These are phyloP conservation scores for Scheffersomyces stambukii DNA, from an alignment of 1,139 yeast species.

Conservation along the genomic window DNA sequence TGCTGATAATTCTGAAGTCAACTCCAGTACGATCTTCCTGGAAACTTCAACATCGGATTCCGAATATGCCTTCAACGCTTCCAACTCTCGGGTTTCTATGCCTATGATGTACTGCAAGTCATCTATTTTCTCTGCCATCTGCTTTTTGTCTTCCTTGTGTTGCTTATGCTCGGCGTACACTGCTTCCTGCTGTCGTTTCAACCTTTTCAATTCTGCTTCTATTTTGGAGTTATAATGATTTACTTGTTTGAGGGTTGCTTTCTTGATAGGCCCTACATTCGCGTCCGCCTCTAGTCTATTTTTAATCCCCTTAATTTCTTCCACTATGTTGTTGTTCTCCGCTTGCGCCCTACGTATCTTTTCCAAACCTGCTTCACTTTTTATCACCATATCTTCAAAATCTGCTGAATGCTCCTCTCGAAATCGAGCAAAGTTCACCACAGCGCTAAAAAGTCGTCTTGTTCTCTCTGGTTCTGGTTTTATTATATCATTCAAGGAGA, in stretches of 20 bases:
- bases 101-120: constrained; percentile 49
- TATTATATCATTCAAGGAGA: constrained; percentile 61
- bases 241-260: constrained; percentile 41
- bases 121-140: constrained; percentile 52
- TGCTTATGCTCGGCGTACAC: constrained; percentile 62
- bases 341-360: constrained; percentile 26
- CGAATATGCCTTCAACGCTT: constrained; percentile 55
- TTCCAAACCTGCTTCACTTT: constrained; percentile 49
- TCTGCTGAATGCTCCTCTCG: constrained; percentile 73
- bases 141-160: constrained; percentile 60
- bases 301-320: constrained; percentile 39
- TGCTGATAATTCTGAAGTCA: constrained; percentile 43
- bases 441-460: constrained; percentile 70
- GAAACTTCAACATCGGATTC: constrained; percentile 60
- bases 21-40: constrained; percentile 51
- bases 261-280: constrained; percentile 10
- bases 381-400: constrained; percentile 57
- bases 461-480: constrained; percentile 66
- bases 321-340: constrained; percentile 37
- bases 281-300: constrained; percentile 19
- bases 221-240: constrained; percentile 54
- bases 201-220: constrained; percentile 58
- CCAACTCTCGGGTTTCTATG: constrained; percentile 59
- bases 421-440: constrained; percentile 80
- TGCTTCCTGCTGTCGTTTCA: constrained; percentile 62